Evolutionary conservation across 176 grass and related monocot species (phyloP).

Genomic region (Oryza glumipatula): DNA sequence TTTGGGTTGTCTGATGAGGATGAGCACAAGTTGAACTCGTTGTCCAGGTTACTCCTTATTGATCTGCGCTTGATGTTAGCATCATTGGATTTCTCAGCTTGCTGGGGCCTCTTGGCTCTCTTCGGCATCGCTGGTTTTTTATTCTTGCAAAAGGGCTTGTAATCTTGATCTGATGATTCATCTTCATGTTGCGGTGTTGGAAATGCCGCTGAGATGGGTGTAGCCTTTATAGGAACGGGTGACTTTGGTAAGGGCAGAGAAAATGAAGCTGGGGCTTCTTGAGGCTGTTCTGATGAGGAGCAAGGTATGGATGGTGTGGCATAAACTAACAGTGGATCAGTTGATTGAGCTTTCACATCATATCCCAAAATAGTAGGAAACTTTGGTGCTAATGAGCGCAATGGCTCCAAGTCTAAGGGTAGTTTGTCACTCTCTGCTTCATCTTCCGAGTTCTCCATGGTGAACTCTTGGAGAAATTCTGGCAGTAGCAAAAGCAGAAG

Average conservation of each 20-base stretch:
- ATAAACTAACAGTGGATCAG: constrained; percentile 35
- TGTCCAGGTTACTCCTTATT: constrained; percentile 46
- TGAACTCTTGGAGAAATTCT: constrained; percentile 20
- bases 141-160: neutral
- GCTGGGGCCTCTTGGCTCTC: constrained; percentile 16
- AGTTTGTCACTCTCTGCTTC: constrained; percentile 22
- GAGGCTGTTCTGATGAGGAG: constrained; percentile 12
- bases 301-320: constrained; percentile 43
- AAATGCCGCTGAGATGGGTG: constrained; percentile 34
- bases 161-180: constrained; percentile 29
- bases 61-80: constrained; percentile 25
- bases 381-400: constrained; percentile 64
- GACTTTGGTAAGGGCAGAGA: neutral
- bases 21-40: constrained; percentile 19
- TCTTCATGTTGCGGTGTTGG: neutral
- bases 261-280: constrained; percentile 31
- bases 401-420: constrained; percentile 47
- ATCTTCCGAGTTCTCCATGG: constrained; percentile 31
- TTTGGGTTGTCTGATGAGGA: constrained; percentile 40
- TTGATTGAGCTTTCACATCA: constrained; percentile 44
- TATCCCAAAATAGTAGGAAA: constrained; percentile 47
- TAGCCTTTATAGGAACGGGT: constrained; percentile 34
- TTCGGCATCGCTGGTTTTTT: neutral
- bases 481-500: constrained; percentile 5
- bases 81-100: neutral